phyloP scores from a whole-genome alignment of 768 basidiomycete species.

The Podaxis mareebaensis region DNA sequence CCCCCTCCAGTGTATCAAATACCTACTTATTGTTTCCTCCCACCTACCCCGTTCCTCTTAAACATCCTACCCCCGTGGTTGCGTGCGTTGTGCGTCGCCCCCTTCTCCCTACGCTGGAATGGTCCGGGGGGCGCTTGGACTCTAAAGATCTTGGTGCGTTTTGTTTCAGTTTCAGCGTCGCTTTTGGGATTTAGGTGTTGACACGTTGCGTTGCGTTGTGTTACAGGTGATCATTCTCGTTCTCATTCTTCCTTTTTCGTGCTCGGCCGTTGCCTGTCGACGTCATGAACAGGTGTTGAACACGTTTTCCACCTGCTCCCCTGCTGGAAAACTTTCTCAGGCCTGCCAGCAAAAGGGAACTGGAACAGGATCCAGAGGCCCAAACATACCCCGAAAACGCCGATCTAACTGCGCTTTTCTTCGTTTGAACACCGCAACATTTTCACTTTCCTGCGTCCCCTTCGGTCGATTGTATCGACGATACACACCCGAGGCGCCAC shows the following conservation, averaged over 20 bases:
- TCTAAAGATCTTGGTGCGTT: slow-evolving; percentile 1
- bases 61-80: background rate
- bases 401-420: background rate
- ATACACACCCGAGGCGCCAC: too few species aligned
- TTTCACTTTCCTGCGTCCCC: too few species aligned
- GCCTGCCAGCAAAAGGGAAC: background rate
- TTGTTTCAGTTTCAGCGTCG: background rate
- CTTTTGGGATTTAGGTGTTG: background rate
- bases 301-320: background rate
- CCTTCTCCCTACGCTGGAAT: background rate
- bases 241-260: background rate
- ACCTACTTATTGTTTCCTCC: background rate
- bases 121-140: background rate
- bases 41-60: background rate
- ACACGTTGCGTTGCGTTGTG: background rate
- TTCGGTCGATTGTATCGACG: too few species aligned
- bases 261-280: background rate
- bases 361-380: background rate
- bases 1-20: slow-evolving; percentile 7
- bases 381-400: background rate
- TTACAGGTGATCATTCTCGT: background rate
- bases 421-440: background rate
- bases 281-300: background rate
- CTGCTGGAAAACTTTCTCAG: background rate
- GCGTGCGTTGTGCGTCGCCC: background rate